Evolutionary conservation across 768 basidiomycete species (phyloP).

Genomic region (Phlebiopsis gigantea): DNA sequence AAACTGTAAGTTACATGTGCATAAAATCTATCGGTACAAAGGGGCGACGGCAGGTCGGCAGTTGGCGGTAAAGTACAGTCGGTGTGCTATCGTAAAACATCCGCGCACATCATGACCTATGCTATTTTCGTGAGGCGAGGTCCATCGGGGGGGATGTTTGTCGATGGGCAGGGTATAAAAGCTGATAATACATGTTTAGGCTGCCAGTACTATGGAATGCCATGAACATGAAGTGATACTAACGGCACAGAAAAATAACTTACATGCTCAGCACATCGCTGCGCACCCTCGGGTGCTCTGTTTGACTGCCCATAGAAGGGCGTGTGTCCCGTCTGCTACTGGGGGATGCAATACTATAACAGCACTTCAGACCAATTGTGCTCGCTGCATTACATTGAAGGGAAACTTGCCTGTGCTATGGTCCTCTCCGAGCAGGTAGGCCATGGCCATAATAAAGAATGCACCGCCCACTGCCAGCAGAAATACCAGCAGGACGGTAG

Average conservation of each 20-base stretch:
- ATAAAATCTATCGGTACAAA: background rate
- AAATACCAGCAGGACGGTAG: conserved; percentile 23
- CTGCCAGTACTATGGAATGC: too few species aligned
- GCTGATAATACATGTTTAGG: background rate
- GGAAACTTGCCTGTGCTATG: conserved; percentile 18
- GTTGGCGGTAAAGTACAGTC: background rate
- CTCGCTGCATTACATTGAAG: background rate
- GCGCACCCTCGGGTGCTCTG: conserved; percentile 11
- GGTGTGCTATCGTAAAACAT: background rate
- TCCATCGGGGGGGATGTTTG: background rate
- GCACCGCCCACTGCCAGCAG: conserved; percentile 18
- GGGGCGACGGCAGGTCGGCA: background rate
- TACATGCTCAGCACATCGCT: conserved; percentile 1
- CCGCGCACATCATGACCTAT: background rate
- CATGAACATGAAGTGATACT: too few species aligned
- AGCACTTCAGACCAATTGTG: background rate
- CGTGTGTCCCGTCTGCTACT: conserved; percentile 10
- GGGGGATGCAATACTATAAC: conserved; percentile 3
- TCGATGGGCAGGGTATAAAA: background rate
- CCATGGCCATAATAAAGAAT: conserved; percentile 18
- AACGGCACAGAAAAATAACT: too few species aligned
- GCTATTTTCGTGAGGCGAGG: background rate
- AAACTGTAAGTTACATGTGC: background rate
- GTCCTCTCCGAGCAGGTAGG: conserved; percentile 20
- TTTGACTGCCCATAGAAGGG: conserved; percentile 12